Evolutionary conservation across 2,329 filamentous ascomycete species (phyloP).

Genomic region (Tolypocladium pustulatum): DNA sequence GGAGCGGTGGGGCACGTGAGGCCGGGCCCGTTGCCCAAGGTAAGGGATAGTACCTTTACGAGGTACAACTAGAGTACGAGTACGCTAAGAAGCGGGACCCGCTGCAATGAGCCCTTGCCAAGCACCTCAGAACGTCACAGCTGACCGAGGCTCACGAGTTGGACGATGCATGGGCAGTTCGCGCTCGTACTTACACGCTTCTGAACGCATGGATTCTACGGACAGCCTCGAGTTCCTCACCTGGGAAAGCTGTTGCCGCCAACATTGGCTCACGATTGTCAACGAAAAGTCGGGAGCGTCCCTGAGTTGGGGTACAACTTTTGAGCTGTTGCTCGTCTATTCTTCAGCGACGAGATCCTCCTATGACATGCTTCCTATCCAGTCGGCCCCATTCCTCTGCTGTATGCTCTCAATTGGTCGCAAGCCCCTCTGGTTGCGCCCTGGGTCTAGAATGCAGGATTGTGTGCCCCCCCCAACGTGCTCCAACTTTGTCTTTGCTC

Average conservation of each 20-base stretch:
- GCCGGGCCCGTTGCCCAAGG: too few species aligned
- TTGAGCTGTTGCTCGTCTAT: conserved; percentile 11
- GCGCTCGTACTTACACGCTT: not conserved
- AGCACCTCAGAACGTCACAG: too few species aligned
- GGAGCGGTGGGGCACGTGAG: conserved; percentile 1
- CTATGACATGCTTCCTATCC: not conserved
- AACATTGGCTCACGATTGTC: not conserved
- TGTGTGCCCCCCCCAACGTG: not conserved
- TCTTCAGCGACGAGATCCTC: conserved; percentile 5
- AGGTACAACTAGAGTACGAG: too few species aligned
- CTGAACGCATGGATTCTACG: not conserved
- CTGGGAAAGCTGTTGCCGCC: not conserved
- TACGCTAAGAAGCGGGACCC: too few species aligned
- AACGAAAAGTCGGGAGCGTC: not conserved
- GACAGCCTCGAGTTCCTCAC: not conserved
- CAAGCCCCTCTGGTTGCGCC: not conserved
- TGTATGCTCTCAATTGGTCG: not conserved
- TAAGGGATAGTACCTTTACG: too few species aligned
- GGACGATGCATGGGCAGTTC: not conserved
- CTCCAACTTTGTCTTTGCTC: not conserved
- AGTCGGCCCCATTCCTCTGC: not conserved
- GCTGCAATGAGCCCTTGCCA: too few species aligned
- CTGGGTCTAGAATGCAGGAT: conserved; percentile 1
- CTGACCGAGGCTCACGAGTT: not conserved
- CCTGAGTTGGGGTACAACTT: not conserved